A percentile compares a stretch with the other conserved stretches of the same genome.
Evolutionary conservation across 2,329 filamentous ascomycete genomes (phyloP).

Genomic region (Hypoxylon sp.): DNA sequence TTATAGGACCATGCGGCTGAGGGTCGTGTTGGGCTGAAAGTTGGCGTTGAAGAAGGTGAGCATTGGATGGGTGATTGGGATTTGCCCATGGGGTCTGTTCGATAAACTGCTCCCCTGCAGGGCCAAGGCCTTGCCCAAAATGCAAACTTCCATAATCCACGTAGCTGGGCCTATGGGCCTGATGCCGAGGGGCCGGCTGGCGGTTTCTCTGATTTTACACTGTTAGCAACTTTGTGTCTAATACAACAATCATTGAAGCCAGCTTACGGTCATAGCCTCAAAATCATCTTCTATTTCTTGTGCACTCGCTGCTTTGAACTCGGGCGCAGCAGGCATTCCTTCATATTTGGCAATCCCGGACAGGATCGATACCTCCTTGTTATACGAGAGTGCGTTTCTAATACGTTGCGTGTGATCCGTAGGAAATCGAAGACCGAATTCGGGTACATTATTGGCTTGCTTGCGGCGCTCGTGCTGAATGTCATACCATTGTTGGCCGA

Average conservation of each 20-base stretch:
- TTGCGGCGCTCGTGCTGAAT: slow-evolving; percentile 89
- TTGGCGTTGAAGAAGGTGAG: slow-evolving; percentile 52
- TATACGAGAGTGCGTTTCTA: slow-evolving; percentile 88
- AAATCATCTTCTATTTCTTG: slow-evolving; percentile 87
- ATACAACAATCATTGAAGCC: no score
- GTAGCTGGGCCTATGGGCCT: slow-evolving; percentile 51
- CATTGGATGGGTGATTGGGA: slow-evolving; percentile 78
- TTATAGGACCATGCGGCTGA: slow-evolving; percentile 34
- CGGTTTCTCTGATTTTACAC: slow-evolving; percentile 47
- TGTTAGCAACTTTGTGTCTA: no score
- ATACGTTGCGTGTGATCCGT: slow-evolving; percentile 79
- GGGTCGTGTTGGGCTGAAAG: slow-evolving; percentile 49
- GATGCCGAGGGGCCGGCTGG: slow-evolving; percentile 47
- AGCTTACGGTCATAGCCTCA: slow-evolving; percentile 84
- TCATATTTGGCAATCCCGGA: slow-evolving; percentile 93
- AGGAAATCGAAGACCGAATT: slow-evolving; percentile 84
- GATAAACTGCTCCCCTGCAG: slow-evolving; percentile 85
- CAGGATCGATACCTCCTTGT: slow-evolving; percentile 90
- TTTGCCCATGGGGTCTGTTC: slow-evolving; percentile 94
- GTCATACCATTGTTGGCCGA: slow-evolving; percentile 91
- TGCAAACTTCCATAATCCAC: slow-evolving; percentile 59
- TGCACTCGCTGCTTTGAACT: slow-evolving; percentile 75
- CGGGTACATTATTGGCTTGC: slow-evolving; percentile 78
- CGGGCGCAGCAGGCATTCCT: slow-evolving; percentile 94
- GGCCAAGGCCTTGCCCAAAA: slow-evolving; percentile 61